Evolutionary conservation across 2,329 filamentous ascomycete species (phyloP), one percentile per base, ranked within the genome.

Genomic region (Sclerotinia minor): DNA sequence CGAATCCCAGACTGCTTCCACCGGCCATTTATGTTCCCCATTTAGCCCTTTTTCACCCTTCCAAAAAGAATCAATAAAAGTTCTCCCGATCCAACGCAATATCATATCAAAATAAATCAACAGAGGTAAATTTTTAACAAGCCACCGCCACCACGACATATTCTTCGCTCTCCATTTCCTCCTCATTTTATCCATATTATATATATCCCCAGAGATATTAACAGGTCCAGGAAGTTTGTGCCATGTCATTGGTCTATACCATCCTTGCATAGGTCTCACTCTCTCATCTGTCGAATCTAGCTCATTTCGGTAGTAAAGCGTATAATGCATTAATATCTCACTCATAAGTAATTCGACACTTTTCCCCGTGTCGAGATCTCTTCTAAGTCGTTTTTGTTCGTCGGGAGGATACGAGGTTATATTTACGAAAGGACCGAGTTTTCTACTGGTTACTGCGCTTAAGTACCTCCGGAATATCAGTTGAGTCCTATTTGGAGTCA

Each of bases 251-350:
- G 29, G 26, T 35, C 44, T 61, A 35, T 61, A 61, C 58, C 58
- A 61, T 11, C 58, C 58, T 6, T 47, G 49, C 58, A 61, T 61
- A 9, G 58, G 58, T 35, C 19, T 49, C 44, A 13, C 8, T 49
- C 21, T 49, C 13, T 49, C 15, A 5, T 15, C 19, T 6, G 21
- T 35, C 19, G 29, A 21, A 17, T n/a, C 44, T 21, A 44, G 29
- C 6, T 24, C 44, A 47, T 6, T 44, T 17, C 44, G 21, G 7
- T 19, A 61, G 58, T 49, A 49, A 19, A 49, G 9, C 8, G 24
- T 29, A 35, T 61, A 61, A 24, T 61, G 49, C 58, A 47, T 35
- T n/a, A 47, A 49, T 49, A 61, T 49, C 7, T 61, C 44, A 35
- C 58, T 61, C 58, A 61, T 49, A 6, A 29, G 44, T 44, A 61